A percentile compares a stretch with the other conserved stretches of the same genome.
Evolutionary conservation across 192 early-diverging fungal genomes (phyloP).

Genomic region (Coemansia sp.): DNA sequence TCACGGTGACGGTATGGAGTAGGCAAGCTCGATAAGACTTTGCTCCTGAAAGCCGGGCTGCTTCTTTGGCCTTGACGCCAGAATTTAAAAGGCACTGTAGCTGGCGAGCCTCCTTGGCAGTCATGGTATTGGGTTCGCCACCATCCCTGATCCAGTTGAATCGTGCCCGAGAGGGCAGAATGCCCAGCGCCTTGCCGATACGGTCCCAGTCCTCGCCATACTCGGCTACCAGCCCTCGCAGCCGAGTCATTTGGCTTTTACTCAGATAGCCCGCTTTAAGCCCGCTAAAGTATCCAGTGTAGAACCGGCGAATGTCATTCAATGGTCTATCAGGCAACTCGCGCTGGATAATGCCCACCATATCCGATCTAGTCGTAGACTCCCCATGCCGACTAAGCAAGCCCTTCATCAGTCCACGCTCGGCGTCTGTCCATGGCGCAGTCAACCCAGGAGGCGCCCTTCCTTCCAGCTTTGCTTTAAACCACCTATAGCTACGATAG

Average conservation of each 20-base stretch:
- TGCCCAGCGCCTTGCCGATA: background rate
- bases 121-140: background rate
- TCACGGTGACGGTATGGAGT: background rate
- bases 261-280: background rate
- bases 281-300: background rate
- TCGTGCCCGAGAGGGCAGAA: background rate
- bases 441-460: background rate
- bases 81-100: background rate
- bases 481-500: too few relatives aligned
- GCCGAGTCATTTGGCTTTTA: background rate
- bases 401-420: background rate
- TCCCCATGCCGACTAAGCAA: background rate
- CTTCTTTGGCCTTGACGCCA: background rate
- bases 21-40: background rate
- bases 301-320: background rate
- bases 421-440: background rate
- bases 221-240: background rate
- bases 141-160: background rate
- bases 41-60: background rate
- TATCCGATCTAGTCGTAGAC: background rate
- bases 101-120: background rate
- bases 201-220: background rate
- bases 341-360: background rate
- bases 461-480: background rate
- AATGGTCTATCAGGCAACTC: background rate